phyloP scores from a whole-genome alignment of 164 flowering plant species.

The Chloranthus sessilifolius region DNA sequence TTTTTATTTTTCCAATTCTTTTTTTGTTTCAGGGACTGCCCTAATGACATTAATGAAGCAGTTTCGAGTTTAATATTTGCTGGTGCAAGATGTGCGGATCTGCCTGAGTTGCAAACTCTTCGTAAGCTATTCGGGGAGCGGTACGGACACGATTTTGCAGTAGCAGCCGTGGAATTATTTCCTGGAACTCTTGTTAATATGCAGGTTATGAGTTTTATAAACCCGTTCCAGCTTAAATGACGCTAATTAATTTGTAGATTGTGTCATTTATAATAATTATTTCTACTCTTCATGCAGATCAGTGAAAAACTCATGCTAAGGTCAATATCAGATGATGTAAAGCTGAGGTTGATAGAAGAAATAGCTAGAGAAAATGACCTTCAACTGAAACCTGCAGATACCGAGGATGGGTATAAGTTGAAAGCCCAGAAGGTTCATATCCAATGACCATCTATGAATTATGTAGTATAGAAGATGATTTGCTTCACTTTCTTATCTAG shows the following conservation, averaged over 20 bases:
- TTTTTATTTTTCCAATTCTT: not conserved
- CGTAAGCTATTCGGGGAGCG: conserved; percentile 63
- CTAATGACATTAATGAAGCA: conserved; percentile 79
- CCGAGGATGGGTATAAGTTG: conserved; percentile 40
- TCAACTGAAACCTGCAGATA: conserved; percentile 25
- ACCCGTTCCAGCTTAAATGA: not conserved
- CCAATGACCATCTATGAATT: not conserved
- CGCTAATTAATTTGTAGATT: not conserved
- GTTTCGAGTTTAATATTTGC: conserved; percentile 78
- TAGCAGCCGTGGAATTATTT: conserved; percentile 40
- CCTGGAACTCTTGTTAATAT: conserved; percentile 67
- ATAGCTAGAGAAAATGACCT: conserved; percentile 38
- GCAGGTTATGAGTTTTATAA: conserved; percentile 32
- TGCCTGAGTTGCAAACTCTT: conserved; percentile 65
- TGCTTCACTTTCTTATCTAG: not conserved
- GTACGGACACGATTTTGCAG: conserved; percentile 55
- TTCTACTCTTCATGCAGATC: conserved; percentile 8
- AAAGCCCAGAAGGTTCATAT: conserved; percentile 22
- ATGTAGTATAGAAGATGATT: not conserved
- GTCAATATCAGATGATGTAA: conserved; percentile 44
- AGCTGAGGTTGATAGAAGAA: conserved; percentile 50
- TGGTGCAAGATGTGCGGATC: conserved; percentile 73
- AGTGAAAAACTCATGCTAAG: conserved; percentile 37
- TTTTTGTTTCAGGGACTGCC: conserved; percentile 60
- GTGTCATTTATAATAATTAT: not conserved